Evolutionary conservation across 2,329 filamentous ascomycete genomes (phyloP), one percentile per base, ranked within the genome.

Genomic region (Leptodontidium sp.): DNA sequence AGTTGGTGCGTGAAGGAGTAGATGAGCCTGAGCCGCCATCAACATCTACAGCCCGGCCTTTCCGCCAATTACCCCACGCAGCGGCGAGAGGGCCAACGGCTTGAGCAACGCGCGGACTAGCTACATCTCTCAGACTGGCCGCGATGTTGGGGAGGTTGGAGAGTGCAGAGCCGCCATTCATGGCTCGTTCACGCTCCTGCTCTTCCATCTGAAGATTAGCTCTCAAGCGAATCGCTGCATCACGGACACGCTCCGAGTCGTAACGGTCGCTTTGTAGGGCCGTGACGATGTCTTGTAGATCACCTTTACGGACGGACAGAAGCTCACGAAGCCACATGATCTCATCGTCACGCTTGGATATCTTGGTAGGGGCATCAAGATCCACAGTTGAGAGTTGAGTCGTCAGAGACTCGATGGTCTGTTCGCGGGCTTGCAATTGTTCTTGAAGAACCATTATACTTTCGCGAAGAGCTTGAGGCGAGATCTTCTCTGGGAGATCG

Each of bases 161-260:
- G 70, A 90, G 85, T 35, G 88, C 84, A 8, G 89, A 91, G 15
- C 87, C 88, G 59, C 90, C 90, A 65, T 91, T 90, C 81, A 93
- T 87, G 0, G 93, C 90, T 69, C 96, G 88, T 80, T 98, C 95
- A 63, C 93, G 93, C 81, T 98, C 94, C 79, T 97, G 93, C 78
- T 97, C 93, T 80, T 99, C 95, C 96, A 99, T 99, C 79, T 98
- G 93, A 45, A 99, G 85, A 77, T 97, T 98, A 15, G 96, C 93
- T 78, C 93, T 93, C 70, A 99, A 90, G 64, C 96, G 91, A 75
- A 98, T 98, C 45, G 93, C 93, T 6, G 94, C 94, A 78, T 98
- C 94, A 75, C 92, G 93, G 72, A 98, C 92, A 6, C 88, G 86
- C 71, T 93, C 89, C 67, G 89, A 88, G 79, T 98, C 91, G 78